phyloP scores from a whole-genome alignment of 2,329 filamentous ascomycete species.

The Fusarium sublunatum region DNA sequence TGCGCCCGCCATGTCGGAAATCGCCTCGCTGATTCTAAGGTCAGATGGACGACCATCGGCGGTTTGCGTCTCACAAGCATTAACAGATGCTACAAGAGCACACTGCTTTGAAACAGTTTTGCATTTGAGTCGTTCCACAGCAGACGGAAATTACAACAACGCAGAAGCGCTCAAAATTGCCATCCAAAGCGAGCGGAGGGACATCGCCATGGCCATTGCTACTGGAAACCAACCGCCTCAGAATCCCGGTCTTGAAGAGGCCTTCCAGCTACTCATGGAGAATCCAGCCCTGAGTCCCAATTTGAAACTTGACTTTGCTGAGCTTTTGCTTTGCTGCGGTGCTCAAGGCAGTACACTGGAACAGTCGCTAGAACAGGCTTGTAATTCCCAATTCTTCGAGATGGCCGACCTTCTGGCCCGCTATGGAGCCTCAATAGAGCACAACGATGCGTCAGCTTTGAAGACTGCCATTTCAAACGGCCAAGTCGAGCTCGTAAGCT shows the following conservation, averaged over 20 bases:
- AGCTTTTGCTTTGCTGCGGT: slow-evolving; percentile 68
- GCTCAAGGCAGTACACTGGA: slow-evolving; percentile 64
- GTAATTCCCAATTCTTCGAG: slow-evolving; percentile 62
- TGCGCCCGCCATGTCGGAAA: slow-evolving; percentile 56
- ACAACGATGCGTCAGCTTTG: slow-evolving; percentile 61
- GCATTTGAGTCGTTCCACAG: slow-evolving; percentile 62
- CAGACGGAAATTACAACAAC: slow-evolving; percentile 64
- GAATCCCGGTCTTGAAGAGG: slow-evolving; percentile 59
- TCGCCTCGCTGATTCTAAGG: slow-evolving; percentile 61
- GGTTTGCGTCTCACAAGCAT: slow-evolving; percentile 59
- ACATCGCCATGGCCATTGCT: slow-evolving; percentile 66
- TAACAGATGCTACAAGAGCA: slow-evolving; percentile 63
- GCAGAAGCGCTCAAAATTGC: slow-evolving; percentile 65
- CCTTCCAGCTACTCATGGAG: slow-evolving; percentile 61
- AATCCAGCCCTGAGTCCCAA: slow-evolving; percentile 60
- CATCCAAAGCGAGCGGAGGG: slow-evolving; percentile 60
- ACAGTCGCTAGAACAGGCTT: slow-evolving; percentile 61
- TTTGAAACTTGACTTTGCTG: slow-evolving; percentile 63
- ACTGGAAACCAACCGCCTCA: slow-evolving; percentile 65
- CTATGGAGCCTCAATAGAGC: slow-evolving; percentile 66
- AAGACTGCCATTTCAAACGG: slow-evolving; percentile 60
- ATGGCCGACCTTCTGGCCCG: slow-evolving; percentile 65
- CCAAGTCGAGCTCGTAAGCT: slow-evolving; percentile 59
- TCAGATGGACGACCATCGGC: slow-evolving; percentile 60
- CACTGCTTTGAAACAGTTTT: slow-evolving; percentile 64